A percentile compares a stretch with the other conserved stretches of the same genome.
phyloP scores from a whole-genome alignment of 2,329 filamentous ascomycete species.

The Tolypocladium sp. region DNA sequence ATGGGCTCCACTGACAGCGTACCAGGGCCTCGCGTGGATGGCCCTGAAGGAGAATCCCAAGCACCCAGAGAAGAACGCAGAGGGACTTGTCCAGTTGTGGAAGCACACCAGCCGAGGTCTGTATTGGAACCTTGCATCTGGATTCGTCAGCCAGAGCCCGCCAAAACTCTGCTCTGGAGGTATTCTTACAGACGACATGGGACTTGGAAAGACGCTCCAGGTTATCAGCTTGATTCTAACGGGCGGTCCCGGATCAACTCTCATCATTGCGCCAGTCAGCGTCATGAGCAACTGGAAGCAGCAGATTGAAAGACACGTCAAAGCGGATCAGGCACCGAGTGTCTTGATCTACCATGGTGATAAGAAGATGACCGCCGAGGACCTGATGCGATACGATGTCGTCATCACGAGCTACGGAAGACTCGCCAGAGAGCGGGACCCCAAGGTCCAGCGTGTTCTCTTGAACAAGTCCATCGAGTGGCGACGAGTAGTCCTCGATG shows the following conservation, averaged over 20 bases:
- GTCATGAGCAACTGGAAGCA: conserved; percentile 89
- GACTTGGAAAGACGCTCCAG: conserved; percentile 80
- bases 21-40: conserved; percentile 74
- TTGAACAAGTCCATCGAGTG: conserved; percentile 44
- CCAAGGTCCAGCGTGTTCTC: conserved; percentile 29
- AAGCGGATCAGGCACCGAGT: conserved; percentile 49
- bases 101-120: conserved; percentile 37
- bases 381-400: conserved; percentile 60
- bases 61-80: conserved; percentile 48
- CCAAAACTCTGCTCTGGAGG: conserved; percentile 68
- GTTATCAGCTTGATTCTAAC: conserved; percentile 69
- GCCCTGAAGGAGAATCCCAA: conserved; percentile 62
- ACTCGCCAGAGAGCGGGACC: conserved; percentile 55
- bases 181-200: conserved; percentile 86
- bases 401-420: conserved; percentile 82
- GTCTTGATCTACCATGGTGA: conserved; percentile 68
- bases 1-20: conserved; percentile 10
- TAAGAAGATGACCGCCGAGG: conserved; percentile 43
- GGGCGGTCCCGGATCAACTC: conserved; percentile 49
- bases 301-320: conserved; percentile 67
- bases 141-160: conserved; percentile 47
- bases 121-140: conserved; percentile 54
- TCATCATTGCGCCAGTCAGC: conserved; percentile 74
- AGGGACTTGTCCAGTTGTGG: conserved; percentile 68
- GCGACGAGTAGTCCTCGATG: conserved; percentile 73